Base-by-base conservation (phyloP, 164 flowering plant species). In the Cinnamomum micranthum region DNA sequence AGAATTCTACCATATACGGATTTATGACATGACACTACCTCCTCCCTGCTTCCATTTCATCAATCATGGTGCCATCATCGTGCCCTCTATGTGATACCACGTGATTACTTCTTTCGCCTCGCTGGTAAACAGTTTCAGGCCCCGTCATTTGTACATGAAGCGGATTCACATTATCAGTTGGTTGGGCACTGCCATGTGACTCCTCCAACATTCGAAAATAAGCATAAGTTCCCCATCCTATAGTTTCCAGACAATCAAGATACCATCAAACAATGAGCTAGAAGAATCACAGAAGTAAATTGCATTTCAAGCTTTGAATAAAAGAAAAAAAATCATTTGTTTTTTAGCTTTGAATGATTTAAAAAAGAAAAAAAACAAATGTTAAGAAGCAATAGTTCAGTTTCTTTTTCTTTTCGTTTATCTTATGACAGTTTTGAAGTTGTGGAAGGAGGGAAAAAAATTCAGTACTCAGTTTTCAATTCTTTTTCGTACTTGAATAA, bases 171-270 rank as follows among this genome's bases (percentile, higher is more conserved):
- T 27, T 77, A 68, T 72, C 74, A 41, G 80, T 15, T 22, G 82
- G 14, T 67, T 83, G 87, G 60, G 14, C 71, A 12, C 63, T 81
- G 35, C 69, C 80, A 74, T 78, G 72, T 64, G 81, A 68, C 28
- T 87, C 90, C 2, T 85, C 86, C 79, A 87, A 65, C 83, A 82
- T 80, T 75, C 79, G 87, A 58, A 90, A 77, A 73, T 77, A 82
- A 58, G 77, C 82, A 75, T 79, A 77, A 65, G 82, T 76, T 64
- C 84, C 77, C 77, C 77, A 81, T n/a, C 84, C 82, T 82, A 70
- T 60, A 7, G 22, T 22, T 19, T 7, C 41, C 51, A 71, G 25
- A 52, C 3, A n/a, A n/a, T 20, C 12, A 24, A 52, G 10, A 25
- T 50, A n/a, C 25, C 7, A 47, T 20, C 28, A 25, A 47, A n/a